A percentile compares a stretch with the other conserved stretches of the same genome.
Conservation (phyloP, 139 green algal species). For the Ulvella scutata region DNA sequence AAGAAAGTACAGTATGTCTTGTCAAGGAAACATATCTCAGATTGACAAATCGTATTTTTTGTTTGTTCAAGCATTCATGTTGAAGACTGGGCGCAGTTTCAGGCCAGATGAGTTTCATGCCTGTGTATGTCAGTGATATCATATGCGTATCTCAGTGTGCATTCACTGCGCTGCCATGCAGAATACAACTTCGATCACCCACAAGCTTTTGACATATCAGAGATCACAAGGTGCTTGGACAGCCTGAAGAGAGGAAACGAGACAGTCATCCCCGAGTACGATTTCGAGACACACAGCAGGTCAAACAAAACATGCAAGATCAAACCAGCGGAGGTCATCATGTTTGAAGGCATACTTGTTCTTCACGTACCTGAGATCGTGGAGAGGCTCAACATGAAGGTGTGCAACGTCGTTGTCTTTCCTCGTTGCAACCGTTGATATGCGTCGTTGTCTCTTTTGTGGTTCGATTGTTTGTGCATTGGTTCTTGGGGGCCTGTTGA, state of each 20-base stretch:
- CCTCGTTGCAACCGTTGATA: no score
- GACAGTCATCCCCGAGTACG: constrained; percentile 81
- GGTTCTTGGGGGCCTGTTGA: no score
- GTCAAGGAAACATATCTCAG: no score
- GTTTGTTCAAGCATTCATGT: no score
- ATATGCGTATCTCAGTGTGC: neutral
- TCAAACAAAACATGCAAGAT: constrained; percentile 29
- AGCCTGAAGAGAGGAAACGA: constrained; percentile 27
- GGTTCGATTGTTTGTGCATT: no score
- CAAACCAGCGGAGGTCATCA: constrained; percentile 85
- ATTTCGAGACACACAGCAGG: constrained; percentile 78
- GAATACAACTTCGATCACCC: constrained; percentile 95
- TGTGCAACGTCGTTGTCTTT: no score
- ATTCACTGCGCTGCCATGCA: neutral
- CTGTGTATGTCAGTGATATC: neutral
- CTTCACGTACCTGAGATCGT: constrained; percentile 67
- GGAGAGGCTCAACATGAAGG: constrained; percentile 83
- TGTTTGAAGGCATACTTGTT: constrained; percentile 94
- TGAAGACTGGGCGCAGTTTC: no score
- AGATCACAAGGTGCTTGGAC: constrained; percentile 18
- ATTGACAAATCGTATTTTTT: no score
- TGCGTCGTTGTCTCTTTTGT: no score
- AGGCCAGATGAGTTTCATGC: no score
- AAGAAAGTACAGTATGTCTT: no score
- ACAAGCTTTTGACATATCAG: neutral